Evolutionary conservation across 345 rosid species (phyloP), one percentile per base, ranked within the genome.

Genomic region (Reutealis trisperma): DNA sequence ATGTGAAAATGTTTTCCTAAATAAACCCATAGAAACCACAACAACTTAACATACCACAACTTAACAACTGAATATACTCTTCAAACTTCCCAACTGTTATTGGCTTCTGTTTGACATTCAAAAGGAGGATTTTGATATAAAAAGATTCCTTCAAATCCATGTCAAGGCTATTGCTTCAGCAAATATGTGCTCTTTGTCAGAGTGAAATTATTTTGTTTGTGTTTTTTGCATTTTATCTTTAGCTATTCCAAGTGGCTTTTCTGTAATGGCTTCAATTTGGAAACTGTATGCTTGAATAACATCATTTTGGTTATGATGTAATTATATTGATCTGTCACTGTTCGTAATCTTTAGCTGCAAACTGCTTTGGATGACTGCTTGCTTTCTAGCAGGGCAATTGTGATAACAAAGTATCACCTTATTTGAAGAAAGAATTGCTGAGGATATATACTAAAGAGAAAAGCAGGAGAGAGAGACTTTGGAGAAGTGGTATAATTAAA

Each of bases 401-500:
- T 84, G 87, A 84, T 78, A 82, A 79, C 80, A 81, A 84, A 86
- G 90, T 82, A 45, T 91, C 88, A 15, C 83, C 88, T 75, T 84
- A 90, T 83, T 83, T 95, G 87, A 87, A 84, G 89, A 88, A 89
- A 79, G 99, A 95, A 81, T 83, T 95, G 79, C 86, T 80, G 37
- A 87, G 93, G 85, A 78, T 90, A 78, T 89, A 89, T 79, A 77
- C 71, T 7, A 89, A 92, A 78, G 99, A 95, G 81, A 95, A 83
- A 77, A 77, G 22, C 44, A 88, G 90, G 90, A 90, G 98, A 83
- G 98, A 90, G 88, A 85, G 78, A 77, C 92, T 95, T 22, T 93
- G 98, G 99, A 89, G 78, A 83, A 85, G 86, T 79, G 98, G 98
- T 82, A 81, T 93, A 42, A 78, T 86, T 82, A 93, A 83, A 83